Percentiles rank a stretch among this genome's conserved stretches.
Conservation (phyloP, 1,284 basidiomycete species). For the Naganishia albida region DNA sequence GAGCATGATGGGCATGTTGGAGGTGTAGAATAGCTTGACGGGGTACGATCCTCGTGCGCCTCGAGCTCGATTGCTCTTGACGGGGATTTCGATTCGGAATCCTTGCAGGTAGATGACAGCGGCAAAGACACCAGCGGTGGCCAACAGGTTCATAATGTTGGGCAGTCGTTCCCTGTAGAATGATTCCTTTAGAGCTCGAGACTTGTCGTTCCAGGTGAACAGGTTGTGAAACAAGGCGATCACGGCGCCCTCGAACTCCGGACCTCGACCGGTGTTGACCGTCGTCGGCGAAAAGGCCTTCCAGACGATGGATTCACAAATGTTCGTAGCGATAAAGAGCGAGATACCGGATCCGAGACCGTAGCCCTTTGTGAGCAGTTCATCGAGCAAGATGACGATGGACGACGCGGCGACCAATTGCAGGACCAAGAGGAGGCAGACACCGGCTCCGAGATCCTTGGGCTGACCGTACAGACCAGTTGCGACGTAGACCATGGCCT, state of each 20-base stretch:
- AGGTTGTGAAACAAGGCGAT: slow-evolving; percentile 96
- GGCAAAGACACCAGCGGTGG: slow-evolving; percentile 88
- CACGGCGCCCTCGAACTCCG: slow-evolving; percentile 96
- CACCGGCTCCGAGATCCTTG: slow-evolving; percentile 89
- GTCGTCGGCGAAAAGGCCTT: slow-evolving; percentile 99
- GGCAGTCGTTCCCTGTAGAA: slow-evolving; percentile 97
- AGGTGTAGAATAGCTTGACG: slow-evolving; percentile 98
- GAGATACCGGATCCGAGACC: slow-evolving; percentile 98
- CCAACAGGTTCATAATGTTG: slow-evolving; percentile 96
- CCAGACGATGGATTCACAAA: slow-evolving; percentile 99
- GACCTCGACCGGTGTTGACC: slow-evolving; percentile 95
- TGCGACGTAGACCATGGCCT: slow-evolving; percentile 95
- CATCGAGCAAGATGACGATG: slow-evolving; percentile 97
- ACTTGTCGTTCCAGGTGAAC: slow-evolving; percentile 99
- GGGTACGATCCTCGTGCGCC: slow-evolving; percentile 95
- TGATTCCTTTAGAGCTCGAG: slow-evolving; percentile 92
- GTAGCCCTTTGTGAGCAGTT: slow-evolving; percentile 98
- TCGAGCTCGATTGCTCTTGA: slow-evolving; percentile 94
- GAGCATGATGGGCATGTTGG: slow-evolving; percentile 99
- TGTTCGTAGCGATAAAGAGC: slow-evolving; percentile 99
- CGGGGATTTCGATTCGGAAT: slow-evolving; percentile 97
- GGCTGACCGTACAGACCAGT: slow-evolving; percentile 97
- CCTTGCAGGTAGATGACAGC: slow-evolving; percentile 98
- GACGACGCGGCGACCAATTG: slow-evolving; percentile 91
- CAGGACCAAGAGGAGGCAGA: slow-evolving; percentile 90